phyloP scores from a whole-genome alignment of 148 eudicot species.

The Beta vulgaris region DNA sequence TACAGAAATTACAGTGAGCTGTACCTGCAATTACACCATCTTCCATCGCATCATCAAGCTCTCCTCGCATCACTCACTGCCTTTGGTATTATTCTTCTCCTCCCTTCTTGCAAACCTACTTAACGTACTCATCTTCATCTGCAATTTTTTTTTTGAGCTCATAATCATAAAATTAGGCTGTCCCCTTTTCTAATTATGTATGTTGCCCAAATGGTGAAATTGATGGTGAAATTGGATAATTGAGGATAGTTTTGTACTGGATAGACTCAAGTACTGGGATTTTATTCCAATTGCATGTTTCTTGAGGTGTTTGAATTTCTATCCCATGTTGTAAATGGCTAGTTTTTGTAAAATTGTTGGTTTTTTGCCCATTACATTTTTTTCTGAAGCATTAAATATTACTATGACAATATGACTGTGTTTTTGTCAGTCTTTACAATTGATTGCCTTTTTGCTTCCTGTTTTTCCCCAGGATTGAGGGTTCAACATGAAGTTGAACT shows the following conservation, averaged over 20 bases:
- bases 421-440: no score
- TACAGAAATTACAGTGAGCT: no score
- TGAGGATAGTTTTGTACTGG: neutral
- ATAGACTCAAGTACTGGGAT: neutral
- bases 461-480: neutral
- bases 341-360: neutral
- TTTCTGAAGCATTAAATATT: no score
- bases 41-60: no score
- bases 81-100: slow-evolving; percentile 3
- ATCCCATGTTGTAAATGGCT: neutral
- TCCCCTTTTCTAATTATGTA: neutral
- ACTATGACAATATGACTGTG: no score
- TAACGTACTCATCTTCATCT: neutral
- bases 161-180: neutral
- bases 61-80: neutral
- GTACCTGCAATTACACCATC: no score
- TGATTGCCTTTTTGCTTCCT: neutral
- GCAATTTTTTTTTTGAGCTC: neutral
- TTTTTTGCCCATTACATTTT: no score
- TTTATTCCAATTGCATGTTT: neutral
- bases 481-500: neutral
- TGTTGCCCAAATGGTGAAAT: neutral
- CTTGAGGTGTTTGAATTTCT: neutral
- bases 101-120: neutral
- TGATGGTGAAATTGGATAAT: neutral